phyloP scores from a whole-genome alignment of 1,139 yeast species.

The Blastobotrys malaysiensis region DNA sequence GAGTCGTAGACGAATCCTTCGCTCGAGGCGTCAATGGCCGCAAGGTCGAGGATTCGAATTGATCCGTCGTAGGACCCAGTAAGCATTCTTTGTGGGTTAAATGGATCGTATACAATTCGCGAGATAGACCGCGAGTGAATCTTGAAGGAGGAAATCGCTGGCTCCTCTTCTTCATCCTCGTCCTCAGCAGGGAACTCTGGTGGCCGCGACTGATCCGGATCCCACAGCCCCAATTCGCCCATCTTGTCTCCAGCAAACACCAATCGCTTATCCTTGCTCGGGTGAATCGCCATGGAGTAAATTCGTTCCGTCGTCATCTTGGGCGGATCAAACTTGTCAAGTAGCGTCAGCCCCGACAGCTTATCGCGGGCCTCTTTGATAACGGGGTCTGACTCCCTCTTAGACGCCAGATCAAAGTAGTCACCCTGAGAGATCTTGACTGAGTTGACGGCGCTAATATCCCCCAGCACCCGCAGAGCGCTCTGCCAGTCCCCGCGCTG shows the following conservation, averaged over 20 bases:
- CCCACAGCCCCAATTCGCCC: slow-evolving; percentile 89
- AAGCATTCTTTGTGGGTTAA: slow-evolving; percentile 49
- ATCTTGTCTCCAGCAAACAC: slow-evolving; percentile 81
- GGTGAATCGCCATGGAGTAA: slow-evolving; percentile 71
- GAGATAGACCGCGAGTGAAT: slow-evolving; percentile 76
- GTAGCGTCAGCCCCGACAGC: slow-evolving; percentile 46
- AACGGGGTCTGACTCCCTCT: slow-evolving; percentile 15
- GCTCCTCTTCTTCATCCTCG: slow-evolving; percentile 41
- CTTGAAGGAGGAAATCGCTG: slow-evolving; percentile 58
- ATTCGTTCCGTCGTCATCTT: slow-evolving; percentile 70
- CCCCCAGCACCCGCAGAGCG: slow-evolving; percentile 37
- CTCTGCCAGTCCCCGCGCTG: slow-evolving; percentile 34
- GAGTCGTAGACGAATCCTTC: slow-evolving; percentile 42
- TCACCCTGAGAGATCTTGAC: slow-evolving; percentile 72
- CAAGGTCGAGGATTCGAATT: slow-evolving; percentile 62
- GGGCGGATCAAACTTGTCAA: slow-evolving; percentile 57
- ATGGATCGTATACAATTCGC: slow-evolving; percentile 49
- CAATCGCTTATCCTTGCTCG: slow-evolving; percentile 55
- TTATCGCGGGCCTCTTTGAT: slow-evolving; percentile 47
- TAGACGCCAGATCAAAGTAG: slow-evolving; percentile 48
- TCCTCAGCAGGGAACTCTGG: slow-evolving; percentile 25
- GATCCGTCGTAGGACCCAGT: slow-evolving; percentile 87
- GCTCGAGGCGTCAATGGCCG: slow-evolving; percentile 47
- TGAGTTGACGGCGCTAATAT: neutral
- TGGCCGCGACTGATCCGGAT: slow-evolving; percentile 41